These are phyloP conservation scores for Vachellia collinsii DNA, from an alignment of 306 rosid species.

Conservation along the genomic window DNA sequence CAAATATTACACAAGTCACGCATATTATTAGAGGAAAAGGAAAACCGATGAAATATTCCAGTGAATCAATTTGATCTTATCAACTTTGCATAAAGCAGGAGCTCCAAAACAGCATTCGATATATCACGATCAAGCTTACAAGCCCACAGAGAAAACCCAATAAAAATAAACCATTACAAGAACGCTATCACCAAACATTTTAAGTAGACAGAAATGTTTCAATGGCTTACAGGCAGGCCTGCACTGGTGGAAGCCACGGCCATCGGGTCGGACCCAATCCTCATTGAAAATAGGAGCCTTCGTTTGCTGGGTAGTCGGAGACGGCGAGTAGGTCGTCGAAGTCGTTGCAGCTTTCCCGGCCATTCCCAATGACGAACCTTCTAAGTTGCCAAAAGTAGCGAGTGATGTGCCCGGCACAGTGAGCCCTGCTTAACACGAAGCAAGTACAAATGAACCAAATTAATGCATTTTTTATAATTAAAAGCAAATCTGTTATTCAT, in stretches of 20 bases:
- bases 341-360: constrained; percentile 63
- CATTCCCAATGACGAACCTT: constrained; percentile 48
- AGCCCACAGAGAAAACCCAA: not conserved
- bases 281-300: constrained; percentile 46
- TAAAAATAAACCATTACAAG: not conserved
- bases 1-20: not conserved
- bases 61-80: constrained; percentile 10
- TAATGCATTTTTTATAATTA: not conserved
- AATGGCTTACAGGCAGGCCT: constrained; percentile 81
- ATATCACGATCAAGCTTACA: not conserved
- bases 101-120: not conserved
- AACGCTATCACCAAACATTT: not conserved
- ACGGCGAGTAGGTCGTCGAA: constrained; percentile 76
- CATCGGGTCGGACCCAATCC: constrained; percentile 87
- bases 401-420: not conserved
- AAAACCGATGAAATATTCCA: not conserved
- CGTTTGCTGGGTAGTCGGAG: constrained; percentile 51
- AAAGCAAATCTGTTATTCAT: not conserved
- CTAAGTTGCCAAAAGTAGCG: not conserved
- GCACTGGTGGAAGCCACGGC: constrained; percentile 85
- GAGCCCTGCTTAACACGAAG: constrained; percentile 10
- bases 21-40: not conserved
- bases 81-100: not conserved
- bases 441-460: not conserved
- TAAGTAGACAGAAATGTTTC: not conserved